phyloP scores from a whole-genome alignment of 306 rosid genomes.

The Rosa persica region DNA sequence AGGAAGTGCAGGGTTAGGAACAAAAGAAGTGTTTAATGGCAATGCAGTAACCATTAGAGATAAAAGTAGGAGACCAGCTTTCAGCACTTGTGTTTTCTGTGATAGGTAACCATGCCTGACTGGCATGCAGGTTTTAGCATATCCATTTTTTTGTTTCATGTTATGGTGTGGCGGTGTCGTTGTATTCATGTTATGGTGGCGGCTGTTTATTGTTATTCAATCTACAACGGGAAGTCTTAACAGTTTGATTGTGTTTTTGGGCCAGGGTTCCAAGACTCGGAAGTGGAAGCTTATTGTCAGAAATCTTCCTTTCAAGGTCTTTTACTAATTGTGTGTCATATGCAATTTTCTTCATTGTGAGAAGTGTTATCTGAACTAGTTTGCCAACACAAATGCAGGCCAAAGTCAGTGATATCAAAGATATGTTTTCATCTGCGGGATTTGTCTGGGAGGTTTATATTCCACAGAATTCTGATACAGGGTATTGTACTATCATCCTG shows the following conservation, averaged over 20 bases:
- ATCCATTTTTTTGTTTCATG: not conserved
- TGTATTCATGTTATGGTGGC: slow-evolving; percentile 6
- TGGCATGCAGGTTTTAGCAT: not conserved
- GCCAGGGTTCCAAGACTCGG: slow-evolving; percentile 91
- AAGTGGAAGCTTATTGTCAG: slow-evolving; percentile 93
- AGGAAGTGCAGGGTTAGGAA: not conserved
- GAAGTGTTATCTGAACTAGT: slow-evolving; percentile 27
- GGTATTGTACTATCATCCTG: slow-evolving; percentile 42
- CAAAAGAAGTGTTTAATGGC: not conserved
- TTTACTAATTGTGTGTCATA: slow-evolving; percentile 8
- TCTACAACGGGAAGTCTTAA: slow-evolving; percentile 24
- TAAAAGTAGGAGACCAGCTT: not conserved
- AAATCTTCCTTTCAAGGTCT: slow-evolving; percentile 94
- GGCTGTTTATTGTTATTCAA: not conserved
- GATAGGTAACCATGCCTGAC: not conserved
- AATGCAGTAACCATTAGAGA: not conserved
- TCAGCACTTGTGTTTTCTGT: not conserved
- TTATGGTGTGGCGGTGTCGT: not conserved
- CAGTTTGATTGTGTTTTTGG: slow-evolving; percentile 20
- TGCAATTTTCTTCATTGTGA: slow-evolving; percentile 16
- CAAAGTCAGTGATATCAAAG: slow-evolving; percentile 56
- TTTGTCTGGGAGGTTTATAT: slow-evolving; percentile 88
- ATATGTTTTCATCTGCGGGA: slow-evolving; percentile 68
- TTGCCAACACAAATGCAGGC: slow-evolving; percentile 58
- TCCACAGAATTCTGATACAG: slow-evolving; percentile 70